Evolutionary conservation across 495 filamentous ascomycete species (phyloP).

Genomic region (Talaromyces borbonicus): DNA sequence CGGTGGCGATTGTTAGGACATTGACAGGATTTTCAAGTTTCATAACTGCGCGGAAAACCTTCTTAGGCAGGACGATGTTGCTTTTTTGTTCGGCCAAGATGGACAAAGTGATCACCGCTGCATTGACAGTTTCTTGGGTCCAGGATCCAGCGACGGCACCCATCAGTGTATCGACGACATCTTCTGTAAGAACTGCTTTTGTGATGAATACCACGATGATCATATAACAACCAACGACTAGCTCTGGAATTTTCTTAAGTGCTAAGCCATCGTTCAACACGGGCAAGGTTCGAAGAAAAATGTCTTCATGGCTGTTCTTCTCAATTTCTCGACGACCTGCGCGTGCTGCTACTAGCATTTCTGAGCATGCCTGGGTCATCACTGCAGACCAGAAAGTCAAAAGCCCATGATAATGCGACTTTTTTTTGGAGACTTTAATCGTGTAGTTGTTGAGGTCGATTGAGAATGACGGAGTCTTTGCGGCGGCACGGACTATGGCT

Average conservation of each 20-base stretch:
- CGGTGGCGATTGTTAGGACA: slow-evolving; percentile 50
- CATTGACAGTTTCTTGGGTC: slow-evolving; percentile 56
- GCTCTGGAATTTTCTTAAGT: slow-evolving; percentile 60
- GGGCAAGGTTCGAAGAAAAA: slow-evolving; percentile 64
- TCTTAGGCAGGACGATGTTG: slow-evolving; percentile 43
- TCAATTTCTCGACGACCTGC: slow-evolving; percentile 61
- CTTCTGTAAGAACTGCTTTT: slow-evolving; percentile 67
- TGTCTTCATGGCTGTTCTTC: slow-evolving; percentile 64
- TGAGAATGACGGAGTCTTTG: slow-evolving; percentile 61
- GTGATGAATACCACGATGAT: slow-evolving; percentile 72
- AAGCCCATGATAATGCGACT: slow-evolving; percentile 62
- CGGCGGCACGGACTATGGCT: slow-evolving; percentile 69
- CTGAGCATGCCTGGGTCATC: slow-evolving; percentile 68
- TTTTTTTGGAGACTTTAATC: slow-evolving; percentile 52
- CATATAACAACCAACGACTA: slow-evolving; percentile 84
- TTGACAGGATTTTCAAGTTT: slow-evolving; percentile 49
- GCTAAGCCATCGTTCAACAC: slow-evolving; percentile 65
- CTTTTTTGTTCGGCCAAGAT: slow-evolving; percentile 71
- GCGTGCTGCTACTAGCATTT: slow-evolving; percentile 62
- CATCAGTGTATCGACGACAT: slow-evolving; percentile 70
- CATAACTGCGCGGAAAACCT: slow-evolving; percentile 58
- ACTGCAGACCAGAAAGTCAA: slow-evolving; percentile 83
- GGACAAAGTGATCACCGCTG: slow-evolving; percentile 71
- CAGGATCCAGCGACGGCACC: slow-evolving; percentile 69
- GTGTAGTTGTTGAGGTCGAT: slow-evolving; percentile 63